Base-by-base conservation (phyloP, 768 basidiomycete species). In the Postia placenta region DNA sequence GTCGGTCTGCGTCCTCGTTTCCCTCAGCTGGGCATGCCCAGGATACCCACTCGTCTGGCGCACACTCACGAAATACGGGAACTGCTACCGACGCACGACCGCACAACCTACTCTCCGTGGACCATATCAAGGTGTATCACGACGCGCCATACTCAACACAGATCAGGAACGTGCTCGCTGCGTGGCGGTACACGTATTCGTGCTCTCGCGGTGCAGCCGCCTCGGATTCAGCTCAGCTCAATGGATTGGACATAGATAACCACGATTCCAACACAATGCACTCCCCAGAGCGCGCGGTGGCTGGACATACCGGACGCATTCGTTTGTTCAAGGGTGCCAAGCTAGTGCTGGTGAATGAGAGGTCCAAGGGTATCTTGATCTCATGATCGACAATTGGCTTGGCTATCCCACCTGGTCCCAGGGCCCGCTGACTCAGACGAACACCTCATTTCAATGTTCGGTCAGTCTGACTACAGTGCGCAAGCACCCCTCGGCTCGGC, bases 51-150 rank as follows among this genome's bases (percentile, higher is more conserved):
- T 11, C 33, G 14, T 9, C 33, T 24, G 27, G 11, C n/a, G 39
- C 39, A 5, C 3, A 24, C 15, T 11, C 7, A 19, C 19, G n/a
- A 24, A 11, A 5, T 12, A 20, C 41, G 27, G 26, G 19, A 20
- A 25, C 15, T 17, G 11, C 15, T 39, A 37, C 15, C 7, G 2
- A 5, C 14, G 2, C 20, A n/a, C 17, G 4, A 28, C 24, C n/a
- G 9, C 12, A 35, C 15, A 12, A 11, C 5, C 39, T 51, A n/a
- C 45, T 25, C 25, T 40, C 24, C 19, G 35, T 36, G 28, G 57
- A 47, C 38, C 41, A 58, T 36, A 47, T 58, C 45, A 52, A 52
- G 46, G 20, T 58, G 2, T 56, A 54, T 42, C 57, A 58, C 28
- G 54, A 56, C 30, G 45, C 43, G 3, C 35, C 20, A 7, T 50